Evolutionary conservation across 192 early-diverging fungal genomes (phyloP).

Genomic region (Coemansia asiatica): DNA sequence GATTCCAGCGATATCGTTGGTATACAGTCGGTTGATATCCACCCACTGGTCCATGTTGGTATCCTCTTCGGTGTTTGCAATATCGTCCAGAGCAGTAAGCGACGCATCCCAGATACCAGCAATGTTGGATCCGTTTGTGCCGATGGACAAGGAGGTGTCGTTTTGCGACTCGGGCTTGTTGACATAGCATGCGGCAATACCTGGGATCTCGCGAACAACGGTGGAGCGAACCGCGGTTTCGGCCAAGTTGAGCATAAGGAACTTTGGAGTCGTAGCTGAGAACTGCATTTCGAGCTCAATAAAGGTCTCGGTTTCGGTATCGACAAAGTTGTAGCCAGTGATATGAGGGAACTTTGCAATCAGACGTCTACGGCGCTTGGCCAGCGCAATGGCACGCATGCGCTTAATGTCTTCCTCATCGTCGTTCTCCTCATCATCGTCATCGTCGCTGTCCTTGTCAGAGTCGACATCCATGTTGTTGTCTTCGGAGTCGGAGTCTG

Average conservation of each 20-base stretch:
- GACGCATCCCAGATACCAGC: conserved; percentile 82
- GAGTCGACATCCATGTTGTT: conserved; percentile 39
- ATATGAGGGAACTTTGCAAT: conserved; percentile 62
- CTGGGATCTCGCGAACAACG: conserved; percentile 83
- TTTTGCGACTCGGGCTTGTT: conserved; percentile 76
- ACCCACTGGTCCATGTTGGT: conserved; percentile 62
- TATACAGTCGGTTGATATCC: conserved; percentile 84
- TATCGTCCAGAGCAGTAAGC: conserved; percentile 43
- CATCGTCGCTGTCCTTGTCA: conserved; percentile 43
- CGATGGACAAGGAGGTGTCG: conserved; percentile 73
- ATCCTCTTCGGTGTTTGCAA: conserved; percentile 20
- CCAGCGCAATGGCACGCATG: conserved; percentile 20
- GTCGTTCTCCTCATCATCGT: conserved; percentile 42
- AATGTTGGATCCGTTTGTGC: conserved; percentile 91
- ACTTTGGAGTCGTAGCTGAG: conserved; percentile 84
- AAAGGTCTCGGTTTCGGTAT: conserved; percentile 29
- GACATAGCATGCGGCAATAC: conserved; percentile 77
- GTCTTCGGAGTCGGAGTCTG: conserved; percentile 6
- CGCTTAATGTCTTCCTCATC: conserved; percentile 49
- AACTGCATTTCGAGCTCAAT: conserved; percentile 75
- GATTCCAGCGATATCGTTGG: conserved; percentile 96
- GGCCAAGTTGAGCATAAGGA: conserved; percentile 89
- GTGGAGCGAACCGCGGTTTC: conserved; percentile 72
- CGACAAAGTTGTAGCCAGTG: conserved; percentile 55
- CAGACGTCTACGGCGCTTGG: conserved; percentile 57